Evolutionary conservation across 352 stramenopile genomes (phyloP).

Genomic region (Phytophthora sp.): DNA sequence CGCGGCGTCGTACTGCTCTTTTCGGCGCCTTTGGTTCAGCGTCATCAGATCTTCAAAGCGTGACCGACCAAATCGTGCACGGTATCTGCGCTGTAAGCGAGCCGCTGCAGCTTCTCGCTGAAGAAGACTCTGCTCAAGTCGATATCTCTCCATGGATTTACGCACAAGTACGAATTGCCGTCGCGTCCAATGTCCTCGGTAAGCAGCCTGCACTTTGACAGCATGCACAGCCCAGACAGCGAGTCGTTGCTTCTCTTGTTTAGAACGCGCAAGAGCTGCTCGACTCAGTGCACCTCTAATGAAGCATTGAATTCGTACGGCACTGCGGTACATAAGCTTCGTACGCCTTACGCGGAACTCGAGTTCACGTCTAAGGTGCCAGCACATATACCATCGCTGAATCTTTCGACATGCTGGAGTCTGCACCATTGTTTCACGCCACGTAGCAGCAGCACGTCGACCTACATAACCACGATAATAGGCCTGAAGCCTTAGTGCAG

Average conservation of each 20-base stretch:
- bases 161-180: conserved; percentile 56
- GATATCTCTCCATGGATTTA: conserved; percentile 70
- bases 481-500: conserved; percentile 72
- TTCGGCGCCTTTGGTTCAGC: conserved; percentile 60
- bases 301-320: conserved; percentile 65
- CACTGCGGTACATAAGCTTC: conserved; percentile 40
- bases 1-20: conserved; percentile 60
- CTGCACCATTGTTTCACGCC: conserved; percentile 65
- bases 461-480: conserved; percentile 65
- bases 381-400: conserved; percentile 54
- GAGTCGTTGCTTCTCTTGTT: conserved; percentile 44
- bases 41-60: conserved; percentile 75
- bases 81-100: conserved; percentile 62
- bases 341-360: conserved; percentile 37
- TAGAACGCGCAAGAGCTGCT: conserved; percentile 32
- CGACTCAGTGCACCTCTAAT: conserved; percentile 59
- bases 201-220: conserved; percentile 63
- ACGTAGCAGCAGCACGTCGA: conserved; percentile 52
- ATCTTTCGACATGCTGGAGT: conserved; percentile 56
- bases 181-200: conserved; percentile 66
- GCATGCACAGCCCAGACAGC: conserved; percentile 46
- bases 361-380: conserved; percentile 53
- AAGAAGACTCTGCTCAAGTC: conserved; percentile 53
- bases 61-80: conserved; percentile 68
- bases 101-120: conserved; percentile 46